These are phyloP conservation scores for Sporothrix globosa DNA, from an alignment of 2,329 filamentous ascomycete genomes.

Conservation along the genomic window DNA sequence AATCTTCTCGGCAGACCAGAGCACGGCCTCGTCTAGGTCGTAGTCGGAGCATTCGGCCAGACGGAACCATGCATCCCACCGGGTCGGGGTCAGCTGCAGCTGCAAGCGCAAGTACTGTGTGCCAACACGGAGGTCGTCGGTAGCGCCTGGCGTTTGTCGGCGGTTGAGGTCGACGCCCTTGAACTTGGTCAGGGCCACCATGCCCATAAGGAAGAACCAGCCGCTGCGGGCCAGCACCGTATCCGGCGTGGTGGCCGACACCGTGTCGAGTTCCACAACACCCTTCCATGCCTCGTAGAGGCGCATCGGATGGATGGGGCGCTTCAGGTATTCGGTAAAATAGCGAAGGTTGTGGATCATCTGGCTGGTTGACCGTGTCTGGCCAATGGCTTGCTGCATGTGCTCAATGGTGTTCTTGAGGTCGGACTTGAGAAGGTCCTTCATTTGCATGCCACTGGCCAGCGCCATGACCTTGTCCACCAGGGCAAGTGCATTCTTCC, in stretches of 20 bases:
- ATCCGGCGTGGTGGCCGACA: conserved; percentile 69
- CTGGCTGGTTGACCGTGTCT: conserved; percentile 74
- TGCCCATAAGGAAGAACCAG: conserved; percentile 90
- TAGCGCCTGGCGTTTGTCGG: conserved; percentile 75
- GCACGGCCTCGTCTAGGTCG: conserved; percentile 81
- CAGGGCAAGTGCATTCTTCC: conserved; percentile 75
- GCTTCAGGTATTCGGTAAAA: conserved; percentile 78
- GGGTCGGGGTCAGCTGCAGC: conserved; percentile 76
- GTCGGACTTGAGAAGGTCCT: conserved; percentile 88
- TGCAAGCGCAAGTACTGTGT: conserved; percentile 79
- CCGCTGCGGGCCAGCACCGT: conserved; percentile 75
- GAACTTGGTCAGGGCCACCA: conserved; percentile 87
- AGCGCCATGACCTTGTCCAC: conserved; percentile 83
- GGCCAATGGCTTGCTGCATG: conserved; percentile 84
- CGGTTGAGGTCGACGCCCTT: conserved; percentile 70
- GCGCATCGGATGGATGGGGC: conserved; percentile 77
- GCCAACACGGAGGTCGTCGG: conserved; percentile 81
- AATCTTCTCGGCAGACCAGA: conserved; percentile 89
- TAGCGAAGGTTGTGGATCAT: conserved; percentile 87
- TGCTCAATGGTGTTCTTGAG: conserved; percentile 89
- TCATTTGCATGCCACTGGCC: conserved; percentile 81
- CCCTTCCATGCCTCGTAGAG: conserved; percentile 82
- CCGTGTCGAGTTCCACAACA: conserved; percentile 71
- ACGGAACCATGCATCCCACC: conserved; percentile 90
- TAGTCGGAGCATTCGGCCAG: conserved; percentile 86